These are phyloP conservation scores for Dendrobium nobile DNA, from an alignment of 106 monocot genomes.

Conservation along the genomic window DNA sequence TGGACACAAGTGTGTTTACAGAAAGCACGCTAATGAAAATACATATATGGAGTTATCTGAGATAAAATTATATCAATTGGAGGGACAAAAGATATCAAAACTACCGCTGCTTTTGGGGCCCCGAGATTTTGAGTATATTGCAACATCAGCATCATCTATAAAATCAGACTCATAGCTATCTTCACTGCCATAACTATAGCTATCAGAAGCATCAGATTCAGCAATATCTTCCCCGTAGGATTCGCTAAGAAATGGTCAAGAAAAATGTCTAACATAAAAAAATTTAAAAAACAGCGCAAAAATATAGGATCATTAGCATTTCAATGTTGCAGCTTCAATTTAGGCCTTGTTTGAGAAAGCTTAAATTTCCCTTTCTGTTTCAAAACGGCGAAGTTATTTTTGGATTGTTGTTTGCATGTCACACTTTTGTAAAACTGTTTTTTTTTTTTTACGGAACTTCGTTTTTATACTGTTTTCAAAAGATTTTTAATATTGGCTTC, in stretches of 20 bases:
- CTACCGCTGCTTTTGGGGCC: constrained; percentile 65
- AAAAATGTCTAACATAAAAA: background rate
- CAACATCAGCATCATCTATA: constrained; percentile 55
- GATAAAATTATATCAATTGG: background rate
- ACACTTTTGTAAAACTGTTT: no score
- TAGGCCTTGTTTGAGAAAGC: no score
- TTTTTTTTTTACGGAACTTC: no score
- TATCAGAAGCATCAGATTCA: constrained; percentile 35
- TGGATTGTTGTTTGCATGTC: no score
- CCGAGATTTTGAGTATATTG: constrained; percentile 40
- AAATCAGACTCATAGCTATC: constrained; percentile 70
- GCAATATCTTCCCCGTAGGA: constrained; percentile 76
- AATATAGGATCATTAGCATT: background rate
- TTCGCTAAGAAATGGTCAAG: constrained; percentile 49
- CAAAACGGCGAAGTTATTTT: no score
- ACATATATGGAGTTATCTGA: background rate
- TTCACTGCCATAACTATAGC: constrained; percentile 32
- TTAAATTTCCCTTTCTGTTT: no score
- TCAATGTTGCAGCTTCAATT: background rate
- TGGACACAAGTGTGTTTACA: background rate
- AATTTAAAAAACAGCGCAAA: background rate
- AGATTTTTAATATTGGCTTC: no score
- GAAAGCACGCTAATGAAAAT: background rate
- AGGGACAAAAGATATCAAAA: background rate
- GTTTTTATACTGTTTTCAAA: no score